These are phyloP conservation scores for Aspergillus hancockii DNA, from an alignment of 495 filamentous ascomycete species.

Conservation along the genomic window DNA sequence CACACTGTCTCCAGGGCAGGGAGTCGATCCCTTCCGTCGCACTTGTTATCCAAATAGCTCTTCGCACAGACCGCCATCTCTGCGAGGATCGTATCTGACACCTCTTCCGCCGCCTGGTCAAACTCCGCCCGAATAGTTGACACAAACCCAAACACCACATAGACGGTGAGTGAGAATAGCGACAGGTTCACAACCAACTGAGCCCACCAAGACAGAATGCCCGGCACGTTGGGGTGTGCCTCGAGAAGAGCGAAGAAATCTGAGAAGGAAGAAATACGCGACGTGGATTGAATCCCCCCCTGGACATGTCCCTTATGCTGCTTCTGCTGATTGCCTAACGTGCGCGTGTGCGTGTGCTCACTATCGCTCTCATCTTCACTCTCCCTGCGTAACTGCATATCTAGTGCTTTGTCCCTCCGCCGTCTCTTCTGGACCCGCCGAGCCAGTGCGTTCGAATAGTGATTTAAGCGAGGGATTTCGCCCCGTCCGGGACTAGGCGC, in stretches of 20 bases:
- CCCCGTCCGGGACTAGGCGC: constrained; percentile 57
- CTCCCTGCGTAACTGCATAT: constrained; percentile 45
- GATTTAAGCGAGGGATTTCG: constrained; percentile 53
- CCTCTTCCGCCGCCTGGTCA: constrained; percentile 63
- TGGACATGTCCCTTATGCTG: constrained; percentile 19
- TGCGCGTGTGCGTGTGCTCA: too few species aligned
- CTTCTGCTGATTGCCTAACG: constrained; percentile 23
- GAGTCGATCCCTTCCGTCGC: constrained; percentile 58
- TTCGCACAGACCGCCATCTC: constrained; percentile 72
- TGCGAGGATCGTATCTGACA: constrained; percentile 61
- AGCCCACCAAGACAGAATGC: constrained; percentile 81
- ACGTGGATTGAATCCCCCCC: constrained; percentile 8
- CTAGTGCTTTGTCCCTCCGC: constrained; percentile 46
- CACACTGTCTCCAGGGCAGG: constrained; percentile 76
- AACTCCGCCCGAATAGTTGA: constrained; percentile 75
- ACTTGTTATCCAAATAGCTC: constrained; percentile 73
- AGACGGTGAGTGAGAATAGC: constrained; percentile 65
- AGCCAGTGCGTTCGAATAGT: constrained; percentile 54
- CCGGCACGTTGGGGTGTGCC: constrained; percentile 80
- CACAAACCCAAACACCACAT: constrained; percentile 69
- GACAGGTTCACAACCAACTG: constrained; percentile 78
- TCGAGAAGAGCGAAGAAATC: constrained; percentile 69
- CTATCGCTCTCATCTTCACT: constrained; percentile 28
- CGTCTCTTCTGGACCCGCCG: constrained; percentile 56
- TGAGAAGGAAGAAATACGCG: constrained; percentile 45